Evolutionary conservation across 2,329 filamentous ascomycete species (phyloP).

Genomic region (Apiospora koreana): DNA sequence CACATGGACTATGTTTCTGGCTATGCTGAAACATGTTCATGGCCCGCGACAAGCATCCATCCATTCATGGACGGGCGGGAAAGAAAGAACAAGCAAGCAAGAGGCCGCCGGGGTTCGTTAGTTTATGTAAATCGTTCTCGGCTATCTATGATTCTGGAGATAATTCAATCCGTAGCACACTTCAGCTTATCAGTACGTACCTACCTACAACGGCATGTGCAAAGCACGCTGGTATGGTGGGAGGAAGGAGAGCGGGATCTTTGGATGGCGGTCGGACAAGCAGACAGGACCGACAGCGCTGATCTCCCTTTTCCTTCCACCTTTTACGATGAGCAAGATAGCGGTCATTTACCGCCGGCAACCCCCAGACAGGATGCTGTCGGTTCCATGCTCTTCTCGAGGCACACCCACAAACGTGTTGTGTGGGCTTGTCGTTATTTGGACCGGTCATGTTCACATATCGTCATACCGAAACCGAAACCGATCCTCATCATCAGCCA

Average conservation of each 20-base stretch:
- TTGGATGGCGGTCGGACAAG: background rate
- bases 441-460: background rate
- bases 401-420: background rate
- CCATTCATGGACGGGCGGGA: background rate
- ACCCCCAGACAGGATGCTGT: background rate
- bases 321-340: background rate
- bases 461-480: background rate
- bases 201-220: background rate
- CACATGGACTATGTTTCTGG: constrained; percentile 7
- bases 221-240: no score
- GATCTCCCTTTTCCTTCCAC: background rate
- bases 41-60: background rate
- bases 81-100: background rate
- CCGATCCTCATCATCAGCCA: background rate
- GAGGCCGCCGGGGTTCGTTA: background rate
- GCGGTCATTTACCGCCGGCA: background rate
- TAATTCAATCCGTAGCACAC: background rate
- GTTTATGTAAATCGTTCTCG: background rate
- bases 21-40: constrained; percentile 8
- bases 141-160: background rate
- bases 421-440: background rate
- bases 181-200: background rate
- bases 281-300: background rate
- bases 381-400: background rate
- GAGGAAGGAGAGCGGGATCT: background rate